Evolutionary conservation across 352 stramenopile species (phyloP).

Genomic region (Globisporangium rhizosaccharum): DNA sequence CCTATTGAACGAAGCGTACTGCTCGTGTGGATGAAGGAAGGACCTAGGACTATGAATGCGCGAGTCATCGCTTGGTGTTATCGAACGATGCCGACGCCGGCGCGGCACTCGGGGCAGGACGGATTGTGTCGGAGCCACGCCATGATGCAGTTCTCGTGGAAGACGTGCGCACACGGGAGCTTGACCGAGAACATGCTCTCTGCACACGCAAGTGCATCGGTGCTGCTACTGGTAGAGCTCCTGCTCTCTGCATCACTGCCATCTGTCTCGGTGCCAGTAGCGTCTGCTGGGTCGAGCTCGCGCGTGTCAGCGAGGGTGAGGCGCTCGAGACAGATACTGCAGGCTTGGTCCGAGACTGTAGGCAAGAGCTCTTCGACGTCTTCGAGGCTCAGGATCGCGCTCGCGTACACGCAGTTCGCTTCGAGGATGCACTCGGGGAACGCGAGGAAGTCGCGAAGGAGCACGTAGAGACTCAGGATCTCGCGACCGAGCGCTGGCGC

Average conservation of each 20-base stretch:
- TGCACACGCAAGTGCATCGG: background rate
- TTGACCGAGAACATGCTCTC: slow-evolving; percentile 28
- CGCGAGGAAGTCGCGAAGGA: slow-evolving; percentile 50
- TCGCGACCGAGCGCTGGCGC: slow-evolving; percentile 23
- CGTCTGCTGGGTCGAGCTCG: slow-evolving; percentile 10
- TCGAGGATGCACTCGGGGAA: slow-evolving; percentile 42
- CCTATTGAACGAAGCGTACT: no score
- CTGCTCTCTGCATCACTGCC: background rate
- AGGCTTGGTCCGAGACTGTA: slow-evolving; percentile 28
- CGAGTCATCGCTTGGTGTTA: background rate
- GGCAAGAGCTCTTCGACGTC: slow-evolving; percentile 37
- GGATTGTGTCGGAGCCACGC: slow-evolving; percentile 54
- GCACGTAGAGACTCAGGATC: slow-evolving; percentile 35
- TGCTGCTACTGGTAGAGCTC: slow-evolving; percentile 2
- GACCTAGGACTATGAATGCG: no score
- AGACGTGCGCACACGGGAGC: slow-evolving; percentile 46
- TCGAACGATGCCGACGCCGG: slow-evolving; percentile 17
- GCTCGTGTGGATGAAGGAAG: no score
- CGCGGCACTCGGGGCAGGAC: slow-evolving; percentile 56
- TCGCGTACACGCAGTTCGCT: slow-evolving; percentile 48
- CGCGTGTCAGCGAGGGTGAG: slow-evolving; percentile 21
- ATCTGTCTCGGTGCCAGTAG: slow-evolving; percentile 1
- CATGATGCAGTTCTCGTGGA: slow-evolving; percentile 70
- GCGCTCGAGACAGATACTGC: slow-evolving; percentile 55
- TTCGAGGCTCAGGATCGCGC: slow-evolving; percentile 50